Percentiles rank a stretch among this genome's conserved stretches.
These are phyloP conservation scores for Aspergillus cavernicola DNA, from an alignment of 495 filamentous ascomycete species.

Conservation along the genomic window DNA sequence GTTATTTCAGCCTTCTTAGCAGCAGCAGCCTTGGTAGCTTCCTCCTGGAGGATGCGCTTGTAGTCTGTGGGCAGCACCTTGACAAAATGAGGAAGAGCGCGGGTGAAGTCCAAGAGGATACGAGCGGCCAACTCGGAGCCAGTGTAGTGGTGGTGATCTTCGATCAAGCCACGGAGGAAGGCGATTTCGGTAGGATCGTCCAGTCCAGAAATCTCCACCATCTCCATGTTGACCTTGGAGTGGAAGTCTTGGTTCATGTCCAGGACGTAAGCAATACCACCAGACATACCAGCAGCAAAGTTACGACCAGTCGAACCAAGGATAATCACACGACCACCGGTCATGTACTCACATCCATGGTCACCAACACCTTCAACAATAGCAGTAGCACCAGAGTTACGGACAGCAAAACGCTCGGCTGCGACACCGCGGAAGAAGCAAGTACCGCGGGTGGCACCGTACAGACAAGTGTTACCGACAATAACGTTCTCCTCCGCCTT, in stretches of 20 bases:
- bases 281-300: constrained; percentile 99
- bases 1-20: constrained; percentile 82
- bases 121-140: constrained; percentile 95
- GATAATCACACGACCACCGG: constrained; percentile 87
- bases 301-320: constrained; percentile 95
- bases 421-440: constrained; percentile 98
- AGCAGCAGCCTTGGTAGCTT: constrained; percentile 78
- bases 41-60: constrained; percentile 87
- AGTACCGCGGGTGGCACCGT: constrained; percentile 89
- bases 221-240: constrained; percentile 95
- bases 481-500: constrained; percentile 98
- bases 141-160: constrained; percentile 99
- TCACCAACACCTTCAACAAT: constrained; percentile 98
- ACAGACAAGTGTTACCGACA: constrained; percentile 95
- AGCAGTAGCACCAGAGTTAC: constrained; percentile 94
- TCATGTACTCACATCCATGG: constrained; percentile 99
- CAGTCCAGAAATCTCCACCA: constrained; percentile 89
- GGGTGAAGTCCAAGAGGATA: constrained; percentile 93
- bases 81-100: constrained; percentile 86
- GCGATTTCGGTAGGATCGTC: constrained; percentile 92
- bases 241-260: constrained; percentile 91
- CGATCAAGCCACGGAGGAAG: constrained; percentile 87
- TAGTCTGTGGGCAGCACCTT: constrained; percentile 97
- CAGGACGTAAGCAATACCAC: constrained; percentile 95
- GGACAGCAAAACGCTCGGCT: constrained; percentile 95